Base-by-base conservation (phyloP, 2,329 filamentous ascomycete species). In the Trichoderma koningiopsis region DNA sequence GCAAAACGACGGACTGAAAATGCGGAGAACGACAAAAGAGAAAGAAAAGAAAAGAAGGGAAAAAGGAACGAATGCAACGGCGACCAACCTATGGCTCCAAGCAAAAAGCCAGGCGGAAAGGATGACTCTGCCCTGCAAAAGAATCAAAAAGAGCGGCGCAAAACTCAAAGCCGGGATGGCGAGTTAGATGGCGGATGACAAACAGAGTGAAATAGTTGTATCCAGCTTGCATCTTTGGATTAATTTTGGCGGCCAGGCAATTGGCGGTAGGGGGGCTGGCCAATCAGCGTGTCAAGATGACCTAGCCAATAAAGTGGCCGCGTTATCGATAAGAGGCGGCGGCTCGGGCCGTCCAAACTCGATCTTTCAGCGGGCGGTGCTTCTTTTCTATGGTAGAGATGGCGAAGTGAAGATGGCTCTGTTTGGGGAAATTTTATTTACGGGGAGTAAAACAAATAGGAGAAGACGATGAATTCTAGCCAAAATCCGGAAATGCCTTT, bases 171-270 rank as follows among this genome's bases (percentile, higher is more conserved):
- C 62, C 55, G 29, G 53, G 57, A 43, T 35, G 22, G 62, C 55
- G 53, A 57, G 37, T 31, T 31, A 19, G 59, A 40, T 49, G 29
- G 43, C 40, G 55, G 33, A 59, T 24, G 29, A 8, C 37, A 67
- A 56, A 37, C 24, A 53, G 56, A 14, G 56, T 60, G 27, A 66
- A 57, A 58, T 58, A 43, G 29, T 66, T 29, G 29, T 47, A 58
- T 67, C 27, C 29, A 56, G 29, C 56, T 47, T 61, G 43, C 65
- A 68, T 53, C 43, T 53, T 53, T 43, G n/a, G 40, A 29, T 53
- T n/a, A 24, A 60, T 68, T 68, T 68, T 68, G 65, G 65, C 33
- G 65, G 31, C 40, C 40, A 55, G 57, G 58, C 65, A 61, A 68
- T 68, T 68, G 65, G 56, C 65, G 65, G 65, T 68, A 68, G 65